Evolutionary conservation across 495 filamentous ascomycete species (phyloP), one percentile per base, ranked within the genome.

Genomic region (Astrothelium subdiscretum): DNA sequence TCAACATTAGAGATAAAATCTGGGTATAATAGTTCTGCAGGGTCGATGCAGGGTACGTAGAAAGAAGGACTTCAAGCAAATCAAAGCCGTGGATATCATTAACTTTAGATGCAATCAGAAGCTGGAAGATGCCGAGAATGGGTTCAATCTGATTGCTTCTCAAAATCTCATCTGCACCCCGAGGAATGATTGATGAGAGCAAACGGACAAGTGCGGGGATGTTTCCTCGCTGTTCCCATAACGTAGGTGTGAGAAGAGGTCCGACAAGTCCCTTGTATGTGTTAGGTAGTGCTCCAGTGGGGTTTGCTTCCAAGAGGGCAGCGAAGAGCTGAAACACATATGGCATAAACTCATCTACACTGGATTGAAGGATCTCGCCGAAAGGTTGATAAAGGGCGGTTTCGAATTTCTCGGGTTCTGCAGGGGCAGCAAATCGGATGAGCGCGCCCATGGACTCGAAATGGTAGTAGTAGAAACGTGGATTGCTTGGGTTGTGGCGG

Each of bases 401-500:
- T 69, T 97, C 88, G 29, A 99, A 77, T 68, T 87, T 87, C 27
- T 82, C 80, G 26, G 85, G 84, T 63, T 87, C 83, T 27, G 79
- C 77, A 38, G 84, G 83, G 60, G 81, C 89, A 63, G 83, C 83
- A 68, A 85, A 91, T 64, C 85, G 87, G 66, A 97, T 90, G 54
- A 99, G 82, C n/a, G 94, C 92, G n/a, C 94, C 95, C 52, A 97
- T 73, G 1, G 88, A 86, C 74, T 99, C 95, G 62, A 99, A 99
- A 71, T 95, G 90, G 74, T 91, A 99, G 75, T 99, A 97, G 75
- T 95, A 96, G 75, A 99, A 99, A 18, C 91, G 82, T 1, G 95
- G 95, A 74, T 99, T 99, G 75, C 90, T 95, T 1, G 95, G 95
- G 73, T 99, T 99, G 63, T 83, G 79, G 67, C 88, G 85, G 71